phyloP scores from a whole-genome alignment of 2,329 filamentous ascomycete species.

The Trichoderma breve region DNA sequence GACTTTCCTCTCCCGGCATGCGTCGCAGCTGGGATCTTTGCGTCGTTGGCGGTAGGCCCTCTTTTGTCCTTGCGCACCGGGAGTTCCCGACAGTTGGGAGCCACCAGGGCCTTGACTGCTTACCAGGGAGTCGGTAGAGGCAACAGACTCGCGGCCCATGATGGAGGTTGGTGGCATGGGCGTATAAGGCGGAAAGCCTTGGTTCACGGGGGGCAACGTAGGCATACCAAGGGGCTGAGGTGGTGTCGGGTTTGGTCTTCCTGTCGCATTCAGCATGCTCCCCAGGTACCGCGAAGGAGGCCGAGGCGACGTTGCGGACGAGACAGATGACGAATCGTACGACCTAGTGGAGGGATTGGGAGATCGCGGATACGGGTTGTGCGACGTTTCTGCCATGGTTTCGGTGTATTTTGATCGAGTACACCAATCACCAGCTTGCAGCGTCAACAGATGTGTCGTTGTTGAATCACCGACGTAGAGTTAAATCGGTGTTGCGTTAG shows the following conservation, averaged over 20 bases:
- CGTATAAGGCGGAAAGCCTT: slow-evolving; percentile 54
- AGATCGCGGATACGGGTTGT: slow-evolving; percentile 59
- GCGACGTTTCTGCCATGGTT: slow-evolving; percentile 53
- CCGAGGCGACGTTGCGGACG: slow-evolving; percentile 59
- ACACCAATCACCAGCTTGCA: neutral
- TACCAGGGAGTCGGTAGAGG: slow-evolving; percentile 56
- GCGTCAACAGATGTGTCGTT: neutral
- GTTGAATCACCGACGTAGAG: slow-evolving; percentile 6
- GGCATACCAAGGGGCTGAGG: slow-evolving; percentile 55
- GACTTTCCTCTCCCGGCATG: slow-evolving; percentile 81
- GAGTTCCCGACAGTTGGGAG: slow-evolving; percentile 40
- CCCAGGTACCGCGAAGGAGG: slow-evolving; percentile 52
- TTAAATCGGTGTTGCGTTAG: slow-evolving; percentile 1
- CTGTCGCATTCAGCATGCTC: slow-evolving; percentile 52
- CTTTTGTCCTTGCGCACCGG: slow-evolving; percentile 69
- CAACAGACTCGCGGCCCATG: slow-evolving; percentile 59
- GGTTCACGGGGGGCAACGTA: slow-evolving; percentile 47
- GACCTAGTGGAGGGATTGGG: slow-evolving; percentile 60
- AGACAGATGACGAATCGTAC: slow-evolving; percentile 64
- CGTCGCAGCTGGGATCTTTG: slow-evolving; percentile 97
- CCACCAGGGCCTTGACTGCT: slow-evolving; percentile 49
- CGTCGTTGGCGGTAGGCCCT: slow-evolving; percentile 89
- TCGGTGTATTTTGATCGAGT: slow-evolving; percentile 26
- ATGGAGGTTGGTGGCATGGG: slow-evolving; percentile 48
- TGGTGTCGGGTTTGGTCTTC: slow-evolving; percentile 48